phyloP scores from a whole-genome alignment of 2,329 filamentous ascomycete genomes.

The Cercospora sojina region DNA sequence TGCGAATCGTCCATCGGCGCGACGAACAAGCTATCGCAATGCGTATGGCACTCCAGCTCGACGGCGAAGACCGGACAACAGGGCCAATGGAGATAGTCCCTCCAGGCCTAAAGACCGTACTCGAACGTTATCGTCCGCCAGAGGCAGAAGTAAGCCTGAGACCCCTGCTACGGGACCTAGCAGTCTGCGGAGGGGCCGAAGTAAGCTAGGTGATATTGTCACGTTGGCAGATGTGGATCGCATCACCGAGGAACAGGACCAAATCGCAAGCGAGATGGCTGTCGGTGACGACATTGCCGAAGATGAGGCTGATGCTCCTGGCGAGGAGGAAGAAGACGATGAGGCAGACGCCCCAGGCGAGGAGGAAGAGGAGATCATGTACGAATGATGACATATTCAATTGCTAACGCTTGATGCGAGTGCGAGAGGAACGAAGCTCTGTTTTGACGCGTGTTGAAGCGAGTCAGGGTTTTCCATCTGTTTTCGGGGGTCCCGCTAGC shows the following conservation, averaged over 20 bases:
- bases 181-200: constrained; percentile 41
- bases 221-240: constrained; percentile 21
- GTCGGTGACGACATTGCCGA: constrained; percentile 28
- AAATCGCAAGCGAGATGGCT: constrained; percentile 28
- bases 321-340: constrained; percentile 31
- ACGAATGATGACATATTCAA: constrained; percentile 26
- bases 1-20: constrained; percentile 35
- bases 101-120: constrained; percentile 8
- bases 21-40: constrained; percentile 29
- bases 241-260: constrained; percentile 27
- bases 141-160: constrained; percentile 6
- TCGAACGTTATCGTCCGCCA: not conserved
- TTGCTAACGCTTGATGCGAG: not conserved
- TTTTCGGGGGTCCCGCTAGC: not conserved
- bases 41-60: constrained; percentile 31
- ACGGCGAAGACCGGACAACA: constrained; percentile 17
- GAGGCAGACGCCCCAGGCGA: constrained; percentile 29
- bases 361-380: constrained; percentile 34
- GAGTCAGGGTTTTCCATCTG: not conserved
- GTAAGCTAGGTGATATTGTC: constrained; percentile 45
- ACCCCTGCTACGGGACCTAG: constrained; percentile 20
- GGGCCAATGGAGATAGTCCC: constrained; percentile 15
- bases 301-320: constrained; percentile 26
- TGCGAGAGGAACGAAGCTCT: not conserved
- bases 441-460: constrained; percentile 11